These are phyloP conservation scores for Cordia subcordata DNA, from an alignment of 257 asterid species.

Conservation along the genomic window DNA sequence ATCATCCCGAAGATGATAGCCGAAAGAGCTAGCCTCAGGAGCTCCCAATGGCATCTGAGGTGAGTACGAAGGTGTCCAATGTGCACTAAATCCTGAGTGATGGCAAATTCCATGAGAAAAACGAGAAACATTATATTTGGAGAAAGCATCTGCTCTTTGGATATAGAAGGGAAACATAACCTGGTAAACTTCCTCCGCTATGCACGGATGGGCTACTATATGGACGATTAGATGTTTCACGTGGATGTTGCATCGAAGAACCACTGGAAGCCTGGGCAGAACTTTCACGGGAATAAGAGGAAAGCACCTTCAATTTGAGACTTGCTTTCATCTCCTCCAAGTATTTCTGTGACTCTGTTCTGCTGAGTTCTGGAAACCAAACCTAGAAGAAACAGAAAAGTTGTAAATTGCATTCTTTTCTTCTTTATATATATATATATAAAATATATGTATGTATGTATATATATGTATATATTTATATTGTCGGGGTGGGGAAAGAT, in stretches of 20 bases:
- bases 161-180: constrained; percentile 2
- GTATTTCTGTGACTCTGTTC: constrained; percentile 38
- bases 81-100: constrained; percentile 10
- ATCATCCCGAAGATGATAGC: constrained; percentile 5
- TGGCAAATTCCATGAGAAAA: background rate
- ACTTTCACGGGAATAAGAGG: constrained; percentile 14
- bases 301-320: constrained; percentile 6
- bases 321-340: constrained; percentile 52
- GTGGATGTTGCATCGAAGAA: constrained; percentile 19
- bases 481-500: background rate
- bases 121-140: background rate
- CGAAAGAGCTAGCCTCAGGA: constrained; percentile 4
- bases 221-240: constrained; percentile 19
- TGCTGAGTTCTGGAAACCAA: constrained; percentile 42
- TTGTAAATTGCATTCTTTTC: background rate
- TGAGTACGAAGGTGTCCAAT: constrained; percentile 12
- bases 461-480: background rate
- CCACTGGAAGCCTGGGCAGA: constrained; percentile 7
- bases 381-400: constrained; percentile 19
- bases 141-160: background rate
- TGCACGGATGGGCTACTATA: constrained; percentile 9
- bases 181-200: constrained; percentile 25
- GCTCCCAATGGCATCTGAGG: constrained; percentile 12
- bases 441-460: background rate
- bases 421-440: background rate